Conservation (phyloP, 257 asterid genomes). For the Coffea eugenioides region DNA sequence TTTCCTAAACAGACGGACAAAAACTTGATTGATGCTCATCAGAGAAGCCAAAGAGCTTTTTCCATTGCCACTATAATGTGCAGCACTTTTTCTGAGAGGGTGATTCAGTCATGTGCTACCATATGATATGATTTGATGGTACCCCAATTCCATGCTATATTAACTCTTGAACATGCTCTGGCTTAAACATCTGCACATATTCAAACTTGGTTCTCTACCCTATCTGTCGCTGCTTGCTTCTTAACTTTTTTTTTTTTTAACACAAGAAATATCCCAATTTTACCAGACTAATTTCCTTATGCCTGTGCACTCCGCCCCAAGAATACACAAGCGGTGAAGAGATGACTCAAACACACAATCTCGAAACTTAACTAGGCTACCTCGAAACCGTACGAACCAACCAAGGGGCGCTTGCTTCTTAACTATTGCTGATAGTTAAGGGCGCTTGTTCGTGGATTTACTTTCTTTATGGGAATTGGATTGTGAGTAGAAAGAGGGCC, state of each 20-base stretch:
- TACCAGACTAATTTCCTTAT: no score
- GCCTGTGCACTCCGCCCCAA: no score
- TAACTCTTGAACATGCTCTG: background rate
- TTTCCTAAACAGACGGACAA: conserved; percentile 6
- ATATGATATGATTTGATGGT: background rate
- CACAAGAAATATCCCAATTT: no score
- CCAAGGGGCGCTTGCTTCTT: background rate
- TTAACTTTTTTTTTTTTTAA: background rate
- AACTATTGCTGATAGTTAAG: background rate
- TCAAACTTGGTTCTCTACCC: background rate
- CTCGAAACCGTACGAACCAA: no score
- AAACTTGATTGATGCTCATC: conserved; percentile 4
- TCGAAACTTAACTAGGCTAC: no score
- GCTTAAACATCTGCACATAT: background rate
- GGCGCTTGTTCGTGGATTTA: background rate
- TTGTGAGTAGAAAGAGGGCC: no score
- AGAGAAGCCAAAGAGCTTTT: conserved; percentile 3
- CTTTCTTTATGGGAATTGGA: no score
- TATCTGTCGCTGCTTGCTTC: background rate
- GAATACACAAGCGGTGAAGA: no score
- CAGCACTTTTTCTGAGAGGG: background rate
- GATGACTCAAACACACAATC: no score
- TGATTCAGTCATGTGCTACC: background rate
- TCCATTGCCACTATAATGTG: background rate
- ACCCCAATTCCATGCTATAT: background rate